phyloP scores from a whole-genome alignment of 2,329 filamentous ascomycete species.

The Aspergillus sp. region DNA sequence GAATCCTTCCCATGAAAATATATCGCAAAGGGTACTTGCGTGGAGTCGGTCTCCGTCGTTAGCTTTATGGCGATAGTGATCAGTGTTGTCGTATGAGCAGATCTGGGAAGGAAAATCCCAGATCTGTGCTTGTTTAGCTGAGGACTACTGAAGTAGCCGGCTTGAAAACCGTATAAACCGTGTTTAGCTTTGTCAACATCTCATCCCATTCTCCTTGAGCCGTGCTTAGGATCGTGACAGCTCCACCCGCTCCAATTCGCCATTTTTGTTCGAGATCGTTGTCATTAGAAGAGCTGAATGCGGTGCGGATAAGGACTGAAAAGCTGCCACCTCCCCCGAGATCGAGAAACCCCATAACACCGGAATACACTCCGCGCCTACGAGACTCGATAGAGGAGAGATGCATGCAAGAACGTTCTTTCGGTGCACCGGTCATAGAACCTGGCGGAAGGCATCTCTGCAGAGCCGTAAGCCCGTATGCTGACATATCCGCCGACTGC shows the following conservation, averaged over 20 bases:
- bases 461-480: constrained; percentile 70
- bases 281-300: constrained; percentile 56
- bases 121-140: no score
- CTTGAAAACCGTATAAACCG: constrained; percentile 46
- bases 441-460: constrained; percentile 80
- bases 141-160: constrained; percentile 11
- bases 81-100: no score
- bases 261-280: constrained; percentile 52
- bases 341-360: constrained; percentile 87
- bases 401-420: constrained; percentile 87
- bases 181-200: constrained; percentile 74
- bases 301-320: constrained; percentile 84
- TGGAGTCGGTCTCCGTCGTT: no score
- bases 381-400: constrained; percentile 67
- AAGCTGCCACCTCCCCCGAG: constrained; percentile 83
- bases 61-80: no score
- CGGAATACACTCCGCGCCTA: constrained; percentile 75
- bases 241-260: constrained; percentile 86
- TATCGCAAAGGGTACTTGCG: no score
- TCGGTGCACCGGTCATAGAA: constrained; percentile 95
- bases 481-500: constrained; percentile 37
- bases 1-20: no score
- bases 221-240: constrained; percentile 82
- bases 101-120: no score
- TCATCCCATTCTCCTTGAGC: constrained; percentile 82